phyloP scores from a whole-genome alignment of 2,329 filamentous ascomycete species.

The Remersonia thermophila region DNA sequence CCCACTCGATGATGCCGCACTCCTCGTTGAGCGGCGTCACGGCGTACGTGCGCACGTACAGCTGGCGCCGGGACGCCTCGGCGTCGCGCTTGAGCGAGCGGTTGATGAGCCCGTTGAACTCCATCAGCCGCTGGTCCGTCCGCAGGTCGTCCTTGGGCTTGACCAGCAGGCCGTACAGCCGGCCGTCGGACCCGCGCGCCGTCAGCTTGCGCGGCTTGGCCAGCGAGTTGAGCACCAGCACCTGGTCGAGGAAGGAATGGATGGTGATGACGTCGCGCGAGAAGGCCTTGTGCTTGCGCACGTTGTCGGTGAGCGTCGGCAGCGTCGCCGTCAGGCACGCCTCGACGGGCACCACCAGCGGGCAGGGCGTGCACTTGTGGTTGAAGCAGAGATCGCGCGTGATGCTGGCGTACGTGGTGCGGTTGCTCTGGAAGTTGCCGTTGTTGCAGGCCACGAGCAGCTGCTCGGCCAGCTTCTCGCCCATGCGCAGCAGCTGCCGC shows the following conservation, averaged over 20 bases:
- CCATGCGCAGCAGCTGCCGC: slow-evolving; percentile 58
- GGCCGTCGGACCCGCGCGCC: slow-evolving; percentile 79
- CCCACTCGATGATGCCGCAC: slow-evolving; percentile 97
- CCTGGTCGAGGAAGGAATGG: slow-evolving; percentile 68
- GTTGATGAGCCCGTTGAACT: slow-evolving; percentile 98
- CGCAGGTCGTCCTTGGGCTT: slow-evolving; percentile 97
- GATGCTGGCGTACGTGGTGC: slow-evolving; percentile 58
- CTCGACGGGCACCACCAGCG: slow-evolving; percentile 81
- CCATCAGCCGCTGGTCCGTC: slow-evolving; percentile 96
- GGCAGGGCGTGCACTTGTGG: slow-evolving; percentile 69
- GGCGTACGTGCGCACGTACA: slow-evolving; percentile 94
- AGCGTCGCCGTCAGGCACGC: slow-evolving; percentile 70
- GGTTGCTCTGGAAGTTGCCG: slow-evolving; percentile 57
- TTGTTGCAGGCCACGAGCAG: slow-evolving; percentile 70
- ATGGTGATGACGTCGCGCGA: slow-evolving; percentile 78
- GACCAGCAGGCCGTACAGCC: slow-evolving; percentile 78
- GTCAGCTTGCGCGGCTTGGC: slow-evolving; percentile 86
- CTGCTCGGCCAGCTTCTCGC: slow-evolving; percentile 73
- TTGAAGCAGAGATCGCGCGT: slow-evolving; percentile 71
- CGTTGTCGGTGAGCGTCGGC: slow-evolving; percentile 59
- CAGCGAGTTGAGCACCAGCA: slow-evolving; percentile 78
- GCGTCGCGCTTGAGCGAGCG: slow-evolving; percentile 82
- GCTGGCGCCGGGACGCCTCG: slow-evolving; percentile 75
- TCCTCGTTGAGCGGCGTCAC: slow-evolving; percentile 96
- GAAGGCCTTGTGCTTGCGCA: slow-evolving; percentile 74